Percentiles rank a stretch among this genome's conserved stretches.
These are phyloP conservation scores for Agrocybe chaxingu DNA, from an alignment of 768 basidiomycete genomes.

Conservation along the genomic window DNA sequence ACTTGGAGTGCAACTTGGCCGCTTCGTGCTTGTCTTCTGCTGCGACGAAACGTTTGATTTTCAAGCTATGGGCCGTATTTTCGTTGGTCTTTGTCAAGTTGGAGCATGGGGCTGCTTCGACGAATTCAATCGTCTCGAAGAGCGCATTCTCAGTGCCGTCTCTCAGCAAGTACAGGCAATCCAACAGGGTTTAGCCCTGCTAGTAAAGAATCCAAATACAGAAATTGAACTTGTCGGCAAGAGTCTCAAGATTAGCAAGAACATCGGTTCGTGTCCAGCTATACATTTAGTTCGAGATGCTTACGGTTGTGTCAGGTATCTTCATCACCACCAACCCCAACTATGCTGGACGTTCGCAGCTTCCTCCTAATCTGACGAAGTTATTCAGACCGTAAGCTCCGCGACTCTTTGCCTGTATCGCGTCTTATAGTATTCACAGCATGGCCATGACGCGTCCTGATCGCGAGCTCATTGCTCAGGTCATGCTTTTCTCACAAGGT, in stretches of 20 bases:
- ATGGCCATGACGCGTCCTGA: conserved; percentile 99
- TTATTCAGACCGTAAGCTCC: conserved; percentile 85
- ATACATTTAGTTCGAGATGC: not conserved
- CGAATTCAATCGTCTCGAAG: conserved; percentile 97
- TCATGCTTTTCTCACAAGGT: conserved; percentile 99
- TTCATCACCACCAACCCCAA: conserved; percentile 99
- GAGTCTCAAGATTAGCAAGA: conserved; percentile 86
- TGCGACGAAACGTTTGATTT: conserved; percentile 99
- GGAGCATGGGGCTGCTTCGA: conserved; percentile 99
- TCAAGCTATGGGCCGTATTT: conserved; percentile 99
- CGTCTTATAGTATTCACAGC: conserved; percentile 34
- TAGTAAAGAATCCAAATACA: conserved; percentile 78
- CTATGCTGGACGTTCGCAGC: conserved; percentile 93
- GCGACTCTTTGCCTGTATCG: not conserved
- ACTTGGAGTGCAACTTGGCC: conserved; percentile 93
- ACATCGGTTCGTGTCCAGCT: conserved; percentile 62
- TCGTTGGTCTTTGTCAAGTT: conserved; percentile 97
- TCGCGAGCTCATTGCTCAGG: conserved; percentile 97
- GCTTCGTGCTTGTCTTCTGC: conserved; percentile 99
- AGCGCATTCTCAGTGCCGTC: conserved; percentile 95
- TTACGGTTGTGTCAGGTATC: conserved; percentile 55
- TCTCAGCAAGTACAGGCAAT: conserved; percentile 99
- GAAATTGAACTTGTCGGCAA: conserved; percentile 98
- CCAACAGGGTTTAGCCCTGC: conserved; percentile 87
- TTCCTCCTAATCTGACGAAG: conserved; percentile 87